A percentile compares a stretch with the other conserved stretches of the same genome.
phyloP scores from a whole-genome alignment of 1,284 basidiomycete species.

The Grifola frondosa region DNA sequence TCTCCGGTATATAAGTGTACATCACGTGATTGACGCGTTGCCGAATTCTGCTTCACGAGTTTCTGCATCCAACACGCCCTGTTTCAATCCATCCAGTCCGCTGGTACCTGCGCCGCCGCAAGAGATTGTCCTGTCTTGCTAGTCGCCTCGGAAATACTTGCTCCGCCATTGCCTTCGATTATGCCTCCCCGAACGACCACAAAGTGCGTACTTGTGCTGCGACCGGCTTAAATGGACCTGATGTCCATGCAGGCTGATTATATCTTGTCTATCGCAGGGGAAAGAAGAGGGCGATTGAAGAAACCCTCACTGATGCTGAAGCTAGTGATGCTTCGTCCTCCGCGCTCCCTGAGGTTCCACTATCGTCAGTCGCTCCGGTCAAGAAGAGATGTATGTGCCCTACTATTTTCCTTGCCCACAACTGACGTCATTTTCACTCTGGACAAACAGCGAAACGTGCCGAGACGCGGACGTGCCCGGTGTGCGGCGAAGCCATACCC shows the following conservation, averaged over 20 bases:
- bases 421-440: not conserved
- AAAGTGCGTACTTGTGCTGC: constrained; percentile 23
- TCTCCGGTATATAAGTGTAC: not conserved
- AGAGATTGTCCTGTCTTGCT: not conserved
- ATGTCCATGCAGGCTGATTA: constrained; percentile 3
- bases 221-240: constrained; percentile 7
- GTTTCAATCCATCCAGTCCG: constrained; percentile 21
- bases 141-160: not conserved
- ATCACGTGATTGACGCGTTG: constrained; percentile 14
- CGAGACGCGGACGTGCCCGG: constrained; percentile 70
- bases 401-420: not conserved
- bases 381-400: constrained; percentile 30
- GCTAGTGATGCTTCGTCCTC: constrained; percentile 11
- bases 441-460: constrained; percentile 56
- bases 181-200: constrained; percentile 24
- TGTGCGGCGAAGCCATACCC: constrained; percentile 69
- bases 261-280: constrained; percentile 14
- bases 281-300: constrained; percentile 22
- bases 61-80: constrained; percentile 15
- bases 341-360: constrained; percentile 1
- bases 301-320: constrained; percentile 13
- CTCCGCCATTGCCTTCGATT: not conserved
- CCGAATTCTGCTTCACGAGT: not conserved
- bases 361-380: constrained; percentile 12
- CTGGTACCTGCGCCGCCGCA: constrained; percentile 5